Evolutionary conservation across 108 stramenopile species (phyloP).

Genomic region (Seminavis robusta): DNA sequence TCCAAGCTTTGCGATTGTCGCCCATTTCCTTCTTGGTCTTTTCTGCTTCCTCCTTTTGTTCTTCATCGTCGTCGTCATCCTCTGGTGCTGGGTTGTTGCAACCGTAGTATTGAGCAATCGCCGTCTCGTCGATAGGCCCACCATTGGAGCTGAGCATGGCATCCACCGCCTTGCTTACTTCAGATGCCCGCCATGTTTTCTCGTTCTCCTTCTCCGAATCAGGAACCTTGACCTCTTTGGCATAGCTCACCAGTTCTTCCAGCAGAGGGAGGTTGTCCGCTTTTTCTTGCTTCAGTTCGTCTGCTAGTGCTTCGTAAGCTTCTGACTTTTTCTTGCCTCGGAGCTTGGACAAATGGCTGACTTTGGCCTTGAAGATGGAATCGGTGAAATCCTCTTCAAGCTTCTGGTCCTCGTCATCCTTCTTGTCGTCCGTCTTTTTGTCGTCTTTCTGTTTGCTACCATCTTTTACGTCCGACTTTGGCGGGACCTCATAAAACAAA

Average conservation of each 20-base stretch:
- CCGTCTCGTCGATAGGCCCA: conserved; percentile 22
- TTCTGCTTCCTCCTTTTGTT: conserved; percentile 13
- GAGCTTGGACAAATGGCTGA: conserved; percentile 10
- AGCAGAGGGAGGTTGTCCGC: conserved; percentile 22
- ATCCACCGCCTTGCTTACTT: conserved; percentile 17
- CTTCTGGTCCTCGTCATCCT: conserved; percentile 15
- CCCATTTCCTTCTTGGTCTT: conserved; percentile 30
- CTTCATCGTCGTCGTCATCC: conserved; percentile 29
- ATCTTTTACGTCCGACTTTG: conserved; percentile 15
- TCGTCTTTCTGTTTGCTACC: neutral
- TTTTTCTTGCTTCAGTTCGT: conserved; percentile 16
- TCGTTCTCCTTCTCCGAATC: conserved; percentile 9
- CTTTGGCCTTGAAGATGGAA: conserved; percentile 22
- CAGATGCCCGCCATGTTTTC: conserved; percentile 9
- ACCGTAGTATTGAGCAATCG: conserved; percentile 31
- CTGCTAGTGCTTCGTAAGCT: conserved; percentile 19
- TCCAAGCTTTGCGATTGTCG: conserved; percentile 21
- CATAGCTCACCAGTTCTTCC: conserved; percentile 24
- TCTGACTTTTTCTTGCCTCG: conserved; percentile 19
- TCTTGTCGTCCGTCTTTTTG: neutral
- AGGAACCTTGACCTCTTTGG: conserved; percentile 15
- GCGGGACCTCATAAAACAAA: conserved; percentile 15
- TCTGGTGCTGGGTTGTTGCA: conserved; percentile 19
- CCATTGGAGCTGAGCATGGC: conserved; percentile 11
- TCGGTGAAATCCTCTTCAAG: conserved; percentile 19